Evolutionary conservation across 2,329 filamentous ascomycete genomes (phyloP), one percentile per base, ranked within the genome.

Genomic region (Diplodia sapinea): DNA sequence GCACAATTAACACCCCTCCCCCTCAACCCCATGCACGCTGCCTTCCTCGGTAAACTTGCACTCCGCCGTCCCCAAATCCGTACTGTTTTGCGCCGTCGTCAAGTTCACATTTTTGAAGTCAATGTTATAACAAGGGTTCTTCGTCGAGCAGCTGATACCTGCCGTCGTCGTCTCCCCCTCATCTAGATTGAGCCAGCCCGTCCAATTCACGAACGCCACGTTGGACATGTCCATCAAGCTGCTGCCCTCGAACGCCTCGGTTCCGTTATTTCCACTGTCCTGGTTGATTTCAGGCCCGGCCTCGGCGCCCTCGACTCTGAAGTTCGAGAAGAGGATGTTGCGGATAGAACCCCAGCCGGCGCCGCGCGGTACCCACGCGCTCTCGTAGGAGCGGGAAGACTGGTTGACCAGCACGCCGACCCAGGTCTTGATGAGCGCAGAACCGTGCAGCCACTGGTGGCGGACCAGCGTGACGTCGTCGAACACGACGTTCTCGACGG

Each of bases 371-470:
- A 80, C 73, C 23, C 78, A 80, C 8, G 76, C 83, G 65, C 77
- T 82, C 71, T 87, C 84, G 70, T 87, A 87, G 7, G 13, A 4
- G 49, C 49, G 38, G 8, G 68, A 23, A 4, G 68, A 29, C 70
- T 86, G 82, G 0, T 79, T 78, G 0, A 83, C 79, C 2, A 81
- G 78, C 1, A 76, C 80, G 4, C 85, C 85, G 4, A 85, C 78
- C 82, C 83, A 87, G 0, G 85, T 87, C 72, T 87, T 87, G 73
- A 87, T 84, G 70, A 86, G 86, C 0, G 82, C 84, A 15, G 76
- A 75, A 69, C 82, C 81, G 65, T 82, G 76, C 77, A 84, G 82
- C 69, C 84, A 80, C 17, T 81, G 75, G 71, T 81, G 76, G 15
- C 77, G 79, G 31, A 82, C 72, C 65, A 85, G 79, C 11, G 52